Conservation (phyloP, 1,284 basidiomycete species). For the Sporisorium reilianum region DNA sequence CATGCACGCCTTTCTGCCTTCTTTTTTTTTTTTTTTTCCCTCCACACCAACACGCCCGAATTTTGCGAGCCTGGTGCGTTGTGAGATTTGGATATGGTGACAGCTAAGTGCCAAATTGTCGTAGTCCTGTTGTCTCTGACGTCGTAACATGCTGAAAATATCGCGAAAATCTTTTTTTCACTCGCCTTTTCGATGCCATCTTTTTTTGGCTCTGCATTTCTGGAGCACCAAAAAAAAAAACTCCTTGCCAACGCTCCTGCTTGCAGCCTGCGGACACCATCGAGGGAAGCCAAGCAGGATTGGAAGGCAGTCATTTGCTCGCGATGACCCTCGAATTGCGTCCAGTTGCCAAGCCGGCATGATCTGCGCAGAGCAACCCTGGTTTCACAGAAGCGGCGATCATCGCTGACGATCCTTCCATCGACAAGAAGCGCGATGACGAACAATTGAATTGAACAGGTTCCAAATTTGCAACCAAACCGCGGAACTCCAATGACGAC, state of each 20-base stretch:
- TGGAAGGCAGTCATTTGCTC: too few relatives aligned
- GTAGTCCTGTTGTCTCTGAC: neutral
- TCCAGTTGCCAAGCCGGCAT: neutral
- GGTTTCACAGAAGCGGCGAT: neutral
- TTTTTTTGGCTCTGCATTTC: too few relatives aligned
- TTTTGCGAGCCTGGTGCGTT: neutral
- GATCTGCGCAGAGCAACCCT: neutral
- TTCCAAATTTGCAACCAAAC: neutral
- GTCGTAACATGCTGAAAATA: neutral
- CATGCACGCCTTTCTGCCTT: slow-evolving; percentile 1
- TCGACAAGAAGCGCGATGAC: neutral
- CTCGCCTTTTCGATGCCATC: too few relatives aligned
- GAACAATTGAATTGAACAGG: neutral
- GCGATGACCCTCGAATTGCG: too few relatives aligned
- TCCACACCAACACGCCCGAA: slow-evolving; percentile 27
- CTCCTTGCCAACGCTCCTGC: too few relatives aligned
- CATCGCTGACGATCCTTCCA: neutral
- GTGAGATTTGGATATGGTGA: slow-evolving; percentile 2
- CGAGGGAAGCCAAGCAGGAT: neutral
- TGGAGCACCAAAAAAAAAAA: neutral
- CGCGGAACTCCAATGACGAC: slow-evolving; percentile 3
- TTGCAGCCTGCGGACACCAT: too few relatives aligned
- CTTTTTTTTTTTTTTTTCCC: too few relatives aligned
- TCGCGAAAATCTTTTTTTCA: neutral
- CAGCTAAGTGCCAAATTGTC: neutral